Evolutionary conservation across 2,329 filamentous ascomycete species (phyloP).

Genomic region (Aspergillus sp.): DNA sequence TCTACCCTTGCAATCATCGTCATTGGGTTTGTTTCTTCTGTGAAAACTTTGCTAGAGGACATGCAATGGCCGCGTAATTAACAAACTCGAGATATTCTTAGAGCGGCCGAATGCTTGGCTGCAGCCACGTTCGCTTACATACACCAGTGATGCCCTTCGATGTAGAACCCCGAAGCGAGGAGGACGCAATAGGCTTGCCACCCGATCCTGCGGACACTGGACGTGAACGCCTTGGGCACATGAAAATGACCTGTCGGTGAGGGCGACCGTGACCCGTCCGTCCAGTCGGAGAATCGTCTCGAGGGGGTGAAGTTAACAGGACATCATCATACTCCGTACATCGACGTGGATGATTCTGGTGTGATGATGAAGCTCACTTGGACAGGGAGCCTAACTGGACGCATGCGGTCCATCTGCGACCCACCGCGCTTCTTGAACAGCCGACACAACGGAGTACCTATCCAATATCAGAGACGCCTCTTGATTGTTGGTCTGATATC

Average conservation of each 20-base stretch:
- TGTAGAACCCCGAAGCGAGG: slow-evolving; percentile 6
- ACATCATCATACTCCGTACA: neutral
- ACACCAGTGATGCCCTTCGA: neutral
- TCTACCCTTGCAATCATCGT: no score
- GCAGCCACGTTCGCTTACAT: slow-evolving; percentile 1
- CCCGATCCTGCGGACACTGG: neutral
- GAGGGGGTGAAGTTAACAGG: neutral
- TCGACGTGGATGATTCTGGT: neutral
- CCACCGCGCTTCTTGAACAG: neutral
- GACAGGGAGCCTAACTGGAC: neutral
- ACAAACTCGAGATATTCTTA: neutral
- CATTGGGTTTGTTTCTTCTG: no score
- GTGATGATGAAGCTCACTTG: neutral
- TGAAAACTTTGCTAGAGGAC: no score
- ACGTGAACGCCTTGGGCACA: neutral
- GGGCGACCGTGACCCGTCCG: neutral
- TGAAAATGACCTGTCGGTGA: neutral
- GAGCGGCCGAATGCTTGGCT: neutral
- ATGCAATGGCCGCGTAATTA: no score
- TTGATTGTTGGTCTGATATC: no score
- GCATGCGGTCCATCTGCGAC: neutral
- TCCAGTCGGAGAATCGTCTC: no score
- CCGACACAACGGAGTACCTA: no score
- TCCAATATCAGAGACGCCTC: no score
- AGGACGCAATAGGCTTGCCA: slow-evolving; percentile 16